Evolutionary conservation across 768 basidiomycete genomes (phyloP).

Genomic region (Suillus americanus): DNA sequence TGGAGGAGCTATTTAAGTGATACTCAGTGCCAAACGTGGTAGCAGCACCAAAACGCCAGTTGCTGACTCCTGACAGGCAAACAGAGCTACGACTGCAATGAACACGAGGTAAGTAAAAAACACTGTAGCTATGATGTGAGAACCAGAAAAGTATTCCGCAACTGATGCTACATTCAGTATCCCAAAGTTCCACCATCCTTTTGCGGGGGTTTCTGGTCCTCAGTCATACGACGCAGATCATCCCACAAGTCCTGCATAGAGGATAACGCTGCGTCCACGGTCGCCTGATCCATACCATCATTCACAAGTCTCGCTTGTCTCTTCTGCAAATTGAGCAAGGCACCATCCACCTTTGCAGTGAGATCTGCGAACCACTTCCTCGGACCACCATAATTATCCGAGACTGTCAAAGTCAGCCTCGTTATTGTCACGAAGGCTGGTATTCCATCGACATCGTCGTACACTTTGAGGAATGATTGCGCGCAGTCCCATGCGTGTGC

Average conservation of each 20-base stretch:
- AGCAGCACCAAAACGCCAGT: too few species aligned
- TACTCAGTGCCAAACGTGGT: too few species aligned
- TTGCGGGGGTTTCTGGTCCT: not conserved
- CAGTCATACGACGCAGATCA: not conserved
- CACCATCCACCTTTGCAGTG: not conserved
- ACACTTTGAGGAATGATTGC: accelerated
- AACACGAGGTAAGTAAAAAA: not conserved
- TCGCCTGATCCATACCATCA: not conserved
- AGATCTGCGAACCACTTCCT: not conserved
- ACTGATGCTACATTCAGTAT: too few species aligned
- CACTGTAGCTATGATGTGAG: not conserved
- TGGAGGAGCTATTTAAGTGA: too few species aligned
- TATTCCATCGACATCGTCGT: not conserved
- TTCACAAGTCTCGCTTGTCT: not conserved
- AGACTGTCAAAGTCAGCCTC: not conserved
- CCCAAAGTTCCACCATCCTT: not conserved
- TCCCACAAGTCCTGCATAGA: not conserved
- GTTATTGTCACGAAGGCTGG: not conserved
- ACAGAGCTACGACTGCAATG: too few species aligned
- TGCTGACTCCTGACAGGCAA: too few species aligned
- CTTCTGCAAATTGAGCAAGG: not conserved
- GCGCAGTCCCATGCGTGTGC: not conserved
- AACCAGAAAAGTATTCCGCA: too few species aligned
- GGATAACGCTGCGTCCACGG: not conserved
- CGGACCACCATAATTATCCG: not conserved